Percentiles rank a stretch among this genome's conserved stretches.
phyloP scores from a whole-genome alignment of 495 filamentous ascomycete genomes.

The Pseudotulostoma volvatum region DNA sequence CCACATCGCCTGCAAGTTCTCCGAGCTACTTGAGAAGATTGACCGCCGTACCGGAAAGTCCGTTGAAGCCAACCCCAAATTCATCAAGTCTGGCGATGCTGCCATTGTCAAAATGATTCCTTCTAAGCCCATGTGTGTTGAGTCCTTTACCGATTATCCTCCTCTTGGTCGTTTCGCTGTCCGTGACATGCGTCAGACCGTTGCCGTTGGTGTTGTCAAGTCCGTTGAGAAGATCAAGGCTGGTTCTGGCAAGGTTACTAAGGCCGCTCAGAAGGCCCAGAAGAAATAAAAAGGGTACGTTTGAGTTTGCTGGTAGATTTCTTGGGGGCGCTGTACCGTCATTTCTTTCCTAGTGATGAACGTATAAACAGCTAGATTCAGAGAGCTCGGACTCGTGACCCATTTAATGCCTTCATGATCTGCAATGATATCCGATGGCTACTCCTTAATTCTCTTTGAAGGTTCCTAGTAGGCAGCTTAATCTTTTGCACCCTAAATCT shows the following conservation, averaged over 20 bases:
- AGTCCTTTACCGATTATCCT: conserved; percentile 98
- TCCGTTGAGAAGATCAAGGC: conserved; percentile 60
- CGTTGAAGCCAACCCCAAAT: conserved; percentile 80
- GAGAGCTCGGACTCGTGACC: neutral
- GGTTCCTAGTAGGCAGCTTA: too few relatives aligned
- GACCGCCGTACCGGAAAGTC: conserved; percentile 99
- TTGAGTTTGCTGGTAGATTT: conserved; percentile 1
- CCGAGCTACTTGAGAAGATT: conserved; percentile 98
- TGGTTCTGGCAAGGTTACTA: conserved; percentile 59
- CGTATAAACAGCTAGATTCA: neutral
- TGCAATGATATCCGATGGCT: too few relatives aligned
- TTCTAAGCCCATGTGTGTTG: conserved; percentile 99
- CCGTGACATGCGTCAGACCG: conserved; percentile 81
- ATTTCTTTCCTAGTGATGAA: neutral
- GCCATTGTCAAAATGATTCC: conserved; percentile 99
- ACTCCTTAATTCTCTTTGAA: too few relatives aligned
- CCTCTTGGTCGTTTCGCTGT: conserved; percentile 98
- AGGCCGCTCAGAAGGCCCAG: conserved; percentile 47
- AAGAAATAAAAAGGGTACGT: conserved; percentile 44
- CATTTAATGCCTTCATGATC: neutral
- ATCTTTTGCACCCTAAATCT: too few relatives aligned
- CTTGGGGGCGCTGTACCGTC: neutral
- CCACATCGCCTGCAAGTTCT: conserved; percentile 99
- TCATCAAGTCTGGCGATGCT: conserved; percentile 99
- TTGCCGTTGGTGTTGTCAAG: conserved; percentile 95